Evolutionary conservation across 2,329 filamentous ascomycete species (phyloP), one percentile per base, ranked within the genome.

Genomic region (Talaromyces piceae): DNA sequence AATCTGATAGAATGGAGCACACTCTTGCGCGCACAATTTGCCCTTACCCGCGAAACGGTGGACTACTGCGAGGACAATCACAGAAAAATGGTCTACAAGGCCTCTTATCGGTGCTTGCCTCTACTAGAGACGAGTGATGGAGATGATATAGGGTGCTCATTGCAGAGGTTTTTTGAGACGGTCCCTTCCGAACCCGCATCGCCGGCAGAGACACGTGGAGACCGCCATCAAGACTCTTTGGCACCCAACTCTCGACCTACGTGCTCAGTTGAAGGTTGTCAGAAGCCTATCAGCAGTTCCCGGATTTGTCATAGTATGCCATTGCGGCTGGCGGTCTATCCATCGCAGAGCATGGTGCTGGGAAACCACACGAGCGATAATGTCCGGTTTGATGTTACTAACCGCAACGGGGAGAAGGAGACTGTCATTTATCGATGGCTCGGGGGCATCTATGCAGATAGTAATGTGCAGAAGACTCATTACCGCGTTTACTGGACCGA

Each of bases 371-470:
- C 54, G 3, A 51, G 55, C 7, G 52, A 63, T 41, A 48, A 69
- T 18, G 48, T 41, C 0, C 54, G 69, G 18, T 23, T 54, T 37
- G 30, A 33, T 8, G 18, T 52, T 2, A 67, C 67, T 45, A 22
- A 45, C 46, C 11, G 30, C 1, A 22, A 57, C 0, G 58, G 57
- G 0, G n/a, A 51, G 3, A 23, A 52, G 9, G 46, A 57, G 8
- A 47, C 44, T 2, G 67, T 62, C 5, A 51, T 50, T 1, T 71
- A 71, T 51, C 63, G 66, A 28, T 71, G 67, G 67, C 52, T 71
- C 12, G 69, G 69, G 0, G 67, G 68, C 1, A 62, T 70, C 12
- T 71, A 71, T 49, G 54, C 52, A 3, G 28, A 57, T 3, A 25
- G 27, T 1, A 8, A 8, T 9, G 37, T 48, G 9, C 20, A 6